phyloP scores from a whole-genome alignment of 805 yeast species.

The Myxozyma neotropica region DNA sequence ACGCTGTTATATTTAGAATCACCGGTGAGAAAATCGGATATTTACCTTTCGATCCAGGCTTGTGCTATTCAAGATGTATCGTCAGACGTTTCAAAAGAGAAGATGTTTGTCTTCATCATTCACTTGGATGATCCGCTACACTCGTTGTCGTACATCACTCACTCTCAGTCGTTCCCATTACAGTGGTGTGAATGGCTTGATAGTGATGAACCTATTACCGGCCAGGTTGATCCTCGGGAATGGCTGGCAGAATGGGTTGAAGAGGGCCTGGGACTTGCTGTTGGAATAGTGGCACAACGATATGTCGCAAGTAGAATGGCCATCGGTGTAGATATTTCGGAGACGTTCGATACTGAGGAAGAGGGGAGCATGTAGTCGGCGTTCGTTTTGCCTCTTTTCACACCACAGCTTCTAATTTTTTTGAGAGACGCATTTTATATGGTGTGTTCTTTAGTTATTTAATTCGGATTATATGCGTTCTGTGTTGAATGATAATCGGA shows the following conservation, averaged over 20 bases:
- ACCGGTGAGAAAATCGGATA: conserved; percentile 52
- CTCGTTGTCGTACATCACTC: conserved; percentile 68
- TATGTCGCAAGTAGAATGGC: conserved; percentile 93
- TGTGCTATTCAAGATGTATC: conserved; percentile 44
- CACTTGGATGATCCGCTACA: conserved; percentile 79
- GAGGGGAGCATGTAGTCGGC: neutral
- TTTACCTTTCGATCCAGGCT: conserved; percentile 73
- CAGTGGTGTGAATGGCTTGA: conserved; percentile 95
- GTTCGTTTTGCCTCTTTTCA: neutral
- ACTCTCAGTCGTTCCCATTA: conserved; percentile 87
- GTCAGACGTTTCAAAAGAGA: conserved; percentile 39
- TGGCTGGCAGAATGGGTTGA: conserved; percentile 82
- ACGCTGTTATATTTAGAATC: conserved; percentile 15
- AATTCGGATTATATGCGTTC: no score
- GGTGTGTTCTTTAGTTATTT: no score
- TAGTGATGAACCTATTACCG: conserved; percentile 37
- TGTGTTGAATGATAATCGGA: no score
- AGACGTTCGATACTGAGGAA: neutral
- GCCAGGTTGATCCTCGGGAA: conserved; percentile 55
- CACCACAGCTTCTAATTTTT: no score
- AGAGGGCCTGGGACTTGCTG: conserved; percentile 72
- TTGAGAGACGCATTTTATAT: no score
- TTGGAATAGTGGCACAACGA: conserved; percentile 87
- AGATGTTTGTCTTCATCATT: conserved; percentile 67
- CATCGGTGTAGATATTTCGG: conserved; percentile 35